Evolutionary conservation across 2,329 filamentous ascomycete genomes (phyloP).

Genomic region (Apiospora phragmitis): DNA sequence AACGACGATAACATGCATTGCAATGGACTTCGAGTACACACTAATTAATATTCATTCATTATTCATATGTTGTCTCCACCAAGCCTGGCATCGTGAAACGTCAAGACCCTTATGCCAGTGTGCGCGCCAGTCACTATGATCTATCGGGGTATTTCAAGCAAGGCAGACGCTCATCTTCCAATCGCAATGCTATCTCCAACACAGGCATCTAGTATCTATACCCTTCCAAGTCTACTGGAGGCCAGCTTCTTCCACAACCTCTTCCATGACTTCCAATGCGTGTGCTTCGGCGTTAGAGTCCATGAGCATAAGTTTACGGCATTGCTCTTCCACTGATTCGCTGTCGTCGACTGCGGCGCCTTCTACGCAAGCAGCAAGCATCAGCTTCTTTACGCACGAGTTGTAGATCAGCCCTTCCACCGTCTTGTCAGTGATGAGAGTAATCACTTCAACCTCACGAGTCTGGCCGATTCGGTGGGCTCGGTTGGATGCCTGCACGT

Average conservation of each 20-base stretch:
- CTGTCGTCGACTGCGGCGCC: constrained; percentile 63
- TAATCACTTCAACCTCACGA: constrained; percentile 84
- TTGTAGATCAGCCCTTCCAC: constrained; percentile 94
- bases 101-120: neutral
- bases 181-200: neutral
- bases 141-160: neutral
- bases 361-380: constrained; percentile 62
- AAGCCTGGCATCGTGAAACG: neutral
- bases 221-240: neutral
- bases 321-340: constrained; percentile 32
- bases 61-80: neutral
- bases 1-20: too few species aligned
- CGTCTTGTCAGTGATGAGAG: constrained; percentile 76
- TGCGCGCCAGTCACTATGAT: neutral
- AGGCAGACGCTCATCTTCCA: neutral
- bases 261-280: constrained; percentile 10
- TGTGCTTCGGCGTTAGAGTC: constrained; percentile 21
- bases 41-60: neutral
- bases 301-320: constrained; percentile 32
- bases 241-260: neutral
- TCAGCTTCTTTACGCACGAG: constrained; percentile 89
- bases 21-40: neutral
- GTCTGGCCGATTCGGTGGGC: constrained; percentile 94
- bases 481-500: constrained; percentile 96
- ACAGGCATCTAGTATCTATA: neutral